These are phyloP conservation scores for Aphanomyces euteiches DNA, from an alignment of 352 stramenopile species.

Conservation along the genomic window DNA sequence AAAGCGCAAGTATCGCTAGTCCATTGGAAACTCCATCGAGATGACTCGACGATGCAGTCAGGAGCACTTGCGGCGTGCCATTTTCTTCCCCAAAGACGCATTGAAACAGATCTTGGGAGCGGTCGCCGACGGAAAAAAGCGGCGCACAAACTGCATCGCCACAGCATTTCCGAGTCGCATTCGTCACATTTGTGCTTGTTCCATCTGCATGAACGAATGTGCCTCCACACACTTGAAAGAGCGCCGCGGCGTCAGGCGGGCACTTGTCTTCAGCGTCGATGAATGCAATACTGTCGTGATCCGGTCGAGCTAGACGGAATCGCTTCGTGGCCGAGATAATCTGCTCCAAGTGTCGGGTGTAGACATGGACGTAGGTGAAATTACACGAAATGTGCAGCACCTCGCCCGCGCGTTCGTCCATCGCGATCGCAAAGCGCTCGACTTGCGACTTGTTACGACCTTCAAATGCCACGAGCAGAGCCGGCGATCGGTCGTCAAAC, in stretches of 20 bases:
- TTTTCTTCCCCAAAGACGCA: background rate
- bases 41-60: no score
- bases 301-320: background rate
- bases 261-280: no score
- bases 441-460: background rate
- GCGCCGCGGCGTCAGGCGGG: no score
- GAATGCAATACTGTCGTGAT: no score
- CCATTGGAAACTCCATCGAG: no score
- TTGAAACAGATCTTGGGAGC: constrained; percentile 4
- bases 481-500: background rate
- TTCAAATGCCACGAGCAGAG: background rate
- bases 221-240: background rate
- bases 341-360: background rate
- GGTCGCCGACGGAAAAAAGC: background rate
- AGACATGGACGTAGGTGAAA: constrained; percentile 8
- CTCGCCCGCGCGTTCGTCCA: background rate
- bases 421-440: background rate
- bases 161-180: background rate
- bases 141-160: background rate
- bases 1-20: no score
- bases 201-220: background rate
- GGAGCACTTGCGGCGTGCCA: no score
- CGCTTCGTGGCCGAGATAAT: background rate
- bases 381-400: background rate
- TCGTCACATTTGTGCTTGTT: background rate